Evolutionary conservation across 768 basidiomycete genomes (phyloP).

Genomic region (Macrolepiota albuminosa): DNA sequence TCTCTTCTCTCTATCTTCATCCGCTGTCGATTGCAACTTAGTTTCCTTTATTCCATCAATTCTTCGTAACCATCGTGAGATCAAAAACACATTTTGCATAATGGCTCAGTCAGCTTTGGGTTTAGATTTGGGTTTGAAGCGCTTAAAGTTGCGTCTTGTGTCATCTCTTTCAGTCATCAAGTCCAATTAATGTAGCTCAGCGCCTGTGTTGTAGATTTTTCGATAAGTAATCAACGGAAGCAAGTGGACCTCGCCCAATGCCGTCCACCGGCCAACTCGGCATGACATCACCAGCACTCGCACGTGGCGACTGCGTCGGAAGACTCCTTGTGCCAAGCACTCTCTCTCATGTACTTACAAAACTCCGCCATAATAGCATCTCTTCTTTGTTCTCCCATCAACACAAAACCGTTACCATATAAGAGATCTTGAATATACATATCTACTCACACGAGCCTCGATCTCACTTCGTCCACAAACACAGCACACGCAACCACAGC

Average conservation of each 20-base stretch:
- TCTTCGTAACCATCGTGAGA: not conserved
- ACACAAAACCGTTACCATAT: not conserved
- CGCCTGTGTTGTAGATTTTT: not conserved
- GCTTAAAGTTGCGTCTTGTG: not conserved
- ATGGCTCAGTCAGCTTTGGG: not conserved
- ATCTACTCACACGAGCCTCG: not conserved
- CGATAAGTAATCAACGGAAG: not conserved
- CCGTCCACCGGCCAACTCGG: not conserved
- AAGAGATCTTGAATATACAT: not conserved
- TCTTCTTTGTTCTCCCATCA: not conserved
- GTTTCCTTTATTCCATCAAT: not conserved
- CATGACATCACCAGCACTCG: not conserved
- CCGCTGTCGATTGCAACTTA: constrained; percentile 4
- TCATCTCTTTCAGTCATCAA: not conserved
- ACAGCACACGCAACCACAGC: not conserved
- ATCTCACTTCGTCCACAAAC: not conserved
- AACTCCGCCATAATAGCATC: not conserved
- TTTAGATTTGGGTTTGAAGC: not conserved
- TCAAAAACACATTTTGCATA: not conserved
- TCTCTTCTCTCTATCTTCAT: not conserved
- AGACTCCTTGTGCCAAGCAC: not conserved
- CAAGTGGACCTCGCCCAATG: not conserved
- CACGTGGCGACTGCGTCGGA: not conserved
- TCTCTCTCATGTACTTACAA: not conserved
- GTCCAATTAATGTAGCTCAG: no score